phyloP scores from a whole-genome alignment of 345 rosid genomes.

The Hibiscus syriacus region DNA sequence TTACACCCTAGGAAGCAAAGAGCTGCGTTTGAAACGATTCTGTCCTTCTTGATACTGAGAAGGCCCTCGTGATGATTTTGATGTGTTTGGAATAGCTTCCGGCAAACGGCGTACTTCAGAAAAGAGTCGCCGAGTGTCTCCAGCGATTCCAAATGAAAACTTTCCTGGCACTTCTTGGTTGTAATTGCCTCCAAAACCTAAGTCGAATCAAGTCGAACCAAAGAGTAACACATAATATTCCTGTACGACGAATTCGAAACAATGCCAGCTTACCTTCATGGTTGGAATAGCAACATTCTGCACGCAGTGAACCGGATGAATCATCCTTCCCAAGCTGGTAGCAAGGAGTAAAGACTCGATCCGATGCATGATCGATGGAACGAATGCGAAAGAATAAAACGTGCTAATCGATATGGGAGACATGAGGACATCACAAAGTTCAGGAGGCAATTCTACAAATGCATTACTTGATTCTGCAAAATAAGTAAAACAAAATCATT shows the following conservation, averaged over 20 bases:
- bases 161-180: slow-evolving; percentile 69
- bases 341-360: slow-evolving; percentile 76
- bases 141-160: slow-evolving; percentile 75
- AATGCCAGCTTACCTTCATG: slow-evolving; percentile 41
- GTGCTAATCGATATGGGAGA: slow-evolving; percentile 63
- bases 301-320: slow-evolving; percentile 26
- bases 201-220: slow-evolving; percentile 1
- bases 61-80: slow-evolving; percentile 68
- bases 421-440: slow-evolving; percentile 54
- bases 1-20: slow-evolving; percentile 67
- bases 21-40: slow-evolving; percentile 52
- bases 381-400: slow-evolving; percentile 57
- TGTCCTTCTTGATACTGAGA: slow-evolving; percentile 59
- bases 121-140: slow-evolving; percentile 96
- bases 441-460: slow-evolving; percentile 79
- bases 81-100: slow-evolving; percentile 52
- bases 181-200: slow-evolving; percentile 90
- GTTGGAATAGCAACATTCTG: slow-evolving; percentile 54
- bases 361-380: slow-evolving; percentile 75
- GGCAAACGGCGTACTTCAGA: slow-evolving; percentile 72
- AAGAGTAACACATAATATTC: neutral
- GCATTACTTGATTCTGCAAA: slow-evolving; percentile 45
- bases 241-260: neutral
- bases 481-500: neutral
- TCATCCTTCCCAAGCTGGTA: slow-evolving; percentile 49